phyloP scores from a whole-genome alignment of 1,284 basidiomycete genomes.

The Trichosporon sp. region DNA sequence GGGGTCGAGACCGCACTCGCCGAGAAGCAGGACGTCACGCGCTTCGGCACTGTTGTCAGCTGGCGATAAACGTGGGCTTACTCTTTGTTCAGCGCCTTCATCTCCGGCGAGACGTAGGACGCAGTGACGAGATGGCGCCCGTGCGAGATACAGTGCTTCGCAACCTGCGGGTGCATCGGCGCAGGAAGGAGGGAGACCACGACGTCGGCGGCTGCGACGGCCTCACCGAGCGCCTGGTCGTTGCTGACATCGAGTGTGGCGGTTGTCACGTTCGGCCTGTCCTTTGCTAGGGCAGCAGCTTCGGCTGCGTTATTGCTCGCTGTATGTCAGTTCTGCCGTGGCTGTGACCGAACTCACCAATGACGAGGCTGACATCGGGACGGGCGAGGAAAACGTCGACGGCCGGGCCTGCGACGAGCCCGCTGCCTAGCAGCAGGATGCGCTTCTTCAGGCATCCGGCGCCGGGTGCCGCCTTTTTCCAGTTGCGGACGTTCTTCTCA shows the following conservation, averaged over 20 bases:
- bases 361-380: conserved; percentile 61
- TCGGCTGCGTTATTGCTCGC: conserved; percentile 69
- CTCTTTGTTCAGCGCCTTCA: conserved; percentile 65
- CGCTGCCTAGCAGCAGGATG: conserved; percentile 78
- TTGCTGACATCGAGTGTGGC: conserved; percentile 64
- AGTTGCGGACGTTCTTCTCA: conserved; percentile 54
- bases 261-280: conserved; percentile 60
- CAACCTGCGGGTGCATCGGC: conserved; percentile 68
- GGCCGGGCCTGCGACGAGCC: conserved; percentile 84
- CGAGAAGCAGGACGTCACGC: conserved; percentile 71
- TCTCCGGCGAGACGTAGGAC: conserved; percentile 80
- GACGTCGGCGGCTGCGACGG: conserved; percentile 59
- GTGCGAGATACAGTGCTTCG: conserved; percentile 69
- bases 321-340: conserved; percentile 42
- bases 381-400: conserved; percentile 65
- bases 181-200: conserved; percentile 64
- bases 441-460: conserved; percentile 56
- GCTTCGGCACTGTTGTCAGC: conserved; percentile 57
- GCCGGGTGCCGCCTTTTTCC: conserved; percentile 25
- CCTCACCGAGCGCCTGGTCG: conserved; percentile 52
- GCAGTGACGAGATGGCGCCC: conserved; percentile 82
- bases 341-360: conserved; percentile 56
- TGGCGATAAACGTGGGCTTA: conserved; percentile 44
- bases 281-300: conserved; percentile 56
- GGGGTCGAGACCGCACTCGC: conserved; percentile 91